Evolutionary conservation across 2,329 filamentous ascomycete species (phyloP).

Genomic region (Penicillium sp.): DNA sequence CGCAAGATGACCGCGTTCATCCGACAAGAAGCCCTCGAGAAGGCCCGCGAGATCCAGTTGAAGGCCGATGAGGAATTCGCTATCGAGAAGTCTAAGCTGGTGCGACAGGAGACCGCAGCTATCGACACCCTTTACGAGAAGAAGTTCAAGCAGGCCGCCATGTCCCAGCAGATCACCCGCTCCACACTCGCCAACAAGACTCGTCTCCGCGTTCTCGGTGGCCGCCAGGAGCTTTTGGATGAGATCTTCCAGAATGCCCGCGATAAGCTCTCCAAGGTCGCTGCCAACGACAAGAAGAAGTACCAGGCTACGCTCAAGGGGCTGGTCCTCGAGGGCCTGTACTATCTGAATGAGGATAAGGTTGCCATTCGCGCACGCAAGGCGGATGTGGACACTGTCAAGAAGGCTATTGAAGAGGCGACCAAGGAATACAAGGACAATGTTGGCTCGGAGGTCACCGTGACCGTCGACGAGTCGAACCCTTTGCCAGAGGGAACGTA

Average conservation of each 20-base stretch:
- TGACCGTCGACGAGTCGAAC: slow-evolving; percentile 75
- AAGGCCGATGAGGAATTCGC: slow-evolving; percentile 99
- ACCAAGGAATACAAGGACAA: slow-evolving; percentile 81
- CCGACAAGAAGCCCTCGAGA: slow-evolving; percentile 96
- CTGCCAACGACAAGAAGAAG: slow-evolving; percentile 57
- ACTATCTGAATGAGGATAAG: slow-evolving; percentile 80
- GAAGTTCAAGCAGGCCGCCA: slow-evolving; percentile 98
- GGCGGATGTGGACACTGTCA: slow-evolving; percentile 73
- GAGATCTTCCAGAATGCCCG: slow-evolving; percentile 80
- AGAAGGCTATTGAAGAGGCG: slow-evolving; percentile 76
- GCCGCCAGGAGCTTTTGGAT: slow-evolving; percentile 89
- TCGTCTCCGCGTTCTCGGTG: slow-evolving; percentile 80
- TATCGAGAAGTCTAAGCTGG: slow-evolving; percentile 98
- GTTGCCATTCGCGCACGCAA: slow-evolving; percentile 74
- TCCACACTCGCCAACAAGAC: slow-evolving; percentile 97
- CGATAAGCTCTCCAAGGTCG: slow-evolving; percentile 67
- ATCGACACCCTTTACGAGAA: slow-evolving; percentile 95
- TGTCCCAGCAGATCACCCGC: slow-evolving; percentile 98
- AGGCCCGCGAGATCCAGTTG: slow-evolving; percentile 94
- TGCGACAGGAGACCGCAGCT: slow-evolving; percentile 87
- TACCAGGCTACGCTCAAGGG: slow-evolving; percentile 77
- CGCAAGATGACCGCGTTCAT: slow-evolving; percentile 99
- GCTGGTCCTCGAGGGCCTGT: slow-evolving; percentile 84
- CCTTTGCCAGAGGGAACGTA: slow-evolving; percentile 80
- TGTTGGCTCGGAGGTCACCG: slow-evolving; percentile 67